phyloP scores from a whole-genome alignment of 345 rosid species.

The Lenwebbia sp. region DNA sequence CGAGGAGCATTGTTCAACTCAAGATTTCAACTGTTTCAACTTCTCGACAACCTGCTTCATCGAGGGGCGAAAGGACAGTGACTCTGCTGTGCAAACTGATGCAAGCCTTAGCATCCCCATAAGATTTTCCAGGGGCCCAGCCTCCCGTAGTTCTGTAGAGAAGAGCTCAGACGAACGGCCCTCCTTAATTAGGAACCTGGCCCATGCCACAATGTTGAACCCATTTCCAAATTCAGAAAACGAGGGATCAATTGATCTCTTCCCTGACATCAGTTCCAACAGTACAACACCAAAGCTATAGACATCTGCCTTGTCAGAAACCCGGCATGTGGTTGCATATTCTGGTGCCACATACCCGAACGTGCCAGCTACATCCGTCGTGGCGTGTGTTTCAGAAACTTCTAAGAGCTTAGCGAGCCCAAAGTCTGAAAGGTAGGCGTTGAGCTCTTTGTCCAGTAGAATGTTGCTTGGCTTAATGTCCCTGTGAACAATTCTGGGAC shows the following conservation, averaged over 20 bases:
- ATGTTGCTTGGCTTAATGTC: constrained; percentile 76
- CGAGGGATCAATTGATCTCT: constrained; percentile 60
- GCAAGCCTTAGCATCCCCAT: constrained; percentile 43
- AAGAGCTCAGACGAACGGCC: constrained; percentile 37
- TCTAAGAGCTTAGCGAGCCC: constrained; percentile 60
- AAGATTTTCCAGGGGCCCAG: constrained; percentile 37
- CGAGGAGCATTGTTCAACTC: background rate
- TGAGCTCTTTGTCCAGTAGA: constrained; percentile 46
- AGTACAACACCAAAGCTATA: constrained; percentile 61
- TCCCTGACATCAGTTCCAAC: constrained; percentile 54
- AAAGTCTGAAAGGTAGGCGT: constrained; percentile 63
- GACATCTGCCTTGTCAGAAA: constrained; percentile 66
- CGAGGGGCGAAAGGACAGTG: constrained; percentile 38
- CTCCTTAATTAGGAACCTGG: constrained; percentile 43
- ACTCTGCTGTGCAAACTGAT: constrained; percentile 42
- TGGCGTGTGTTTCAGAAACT: constrained; percentile 65
- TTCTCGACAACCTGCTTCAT: constrained; percentile 46
- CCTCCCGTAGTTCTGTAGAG: constrained; percentile 34
- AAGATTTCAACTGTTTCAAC: constrained; percentile 39
- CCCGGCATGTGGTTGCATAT: constrained; percentile 66
- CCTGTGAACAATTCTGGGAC: constrained; percentile 60
- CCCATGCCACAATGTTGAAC: constrained; percentile 60
- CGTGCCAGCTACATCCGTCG: constrained; percentile 67
- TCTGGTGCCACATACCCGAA: constrained; percentile 76
- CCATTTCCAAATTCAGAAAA: constrained; percentile 54